These are phyloP conservation scores for Rhizopogon salebrosus DNA, from an alignment of 768 basidiomycete species.

Conservation along the genomic window DNA sequence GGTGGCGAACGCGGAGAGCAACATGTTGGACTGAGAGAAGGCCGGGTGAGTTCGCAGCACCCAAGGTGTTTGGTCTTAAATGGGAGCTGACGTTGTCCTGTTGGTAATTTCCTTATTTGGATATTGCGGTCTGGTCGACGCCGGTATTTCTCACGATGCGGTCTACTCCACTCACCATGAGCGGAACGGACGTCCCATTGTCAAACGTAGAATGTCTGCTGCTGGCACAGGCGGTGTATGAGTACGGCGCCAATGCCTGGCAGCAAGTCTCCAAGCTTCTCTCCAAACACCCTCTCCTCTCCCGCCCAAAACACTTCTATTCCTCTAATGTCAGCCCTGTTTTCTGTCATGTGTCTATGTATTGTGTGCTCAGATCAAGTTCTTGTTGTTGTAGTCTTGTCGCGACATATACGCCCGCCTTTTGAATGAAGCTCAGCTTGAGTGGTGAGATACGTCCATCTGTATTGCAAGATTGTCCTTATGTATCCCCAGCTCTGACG, in stretches of 20 bases:
- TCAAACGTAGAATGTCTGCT: conserved; percentile 66
- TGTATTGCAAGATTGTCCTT: neutral
- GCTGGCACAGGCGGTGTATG: conserved; percentile 82
- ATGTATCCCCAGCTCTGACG: conserved; percentile 36
- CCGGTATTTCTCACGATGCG: conserved; percentile 27
- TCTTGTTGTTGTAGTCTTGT: conserved; percentile 55
- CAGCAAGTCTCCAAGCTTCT: conserved; percentile 58
- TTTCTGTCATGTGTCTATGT: conserved; percentile 3
- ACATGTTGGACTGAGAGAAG: conserved; percentile 31
- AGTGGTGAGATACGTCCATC: conserved; percentile 40
- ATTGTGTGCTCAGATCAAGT: conserved; percentile 13
- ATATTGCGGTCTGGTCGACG: conserved; percentile 14
- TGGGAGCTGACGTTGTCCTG: conserved; percentile 7
- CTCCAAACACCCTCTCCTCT: conserved; percentile 63
- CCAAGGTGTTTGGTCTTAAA: conserved; percentile 18
- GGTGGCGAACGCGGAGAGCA: conserved; percentile 36
- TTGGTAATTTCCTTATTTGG: neutral
- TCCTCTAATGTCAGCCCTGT: conserved; percentile 51
- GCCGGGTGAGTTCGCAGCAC: conserved; percentile 4
- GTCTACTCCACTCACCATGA: conserved; percentile 16
- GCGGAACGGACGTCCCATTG: conserved; percentile 10
- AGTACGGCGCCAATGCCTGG: conserved; percentile 73
- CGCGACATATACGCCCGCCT: conserved; percentile 60
- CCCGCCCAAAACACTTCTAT: conserved; percentile 60
- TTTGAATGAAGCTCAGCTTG: conserved; percentile 62